Evolutionary conservation across 176 grass and related monocot genomes (phyloP).

Genomic region (barley (Hordeum vulgare)): MorexV3_pseudomolecules_assembly NC_058519.1:585289465-585289964

Average conservation of each 20-base stretch:
- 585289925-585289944: not conserved
- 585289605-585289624: not conserved
- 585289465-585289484: not conserved
- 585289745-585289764: not conserved
- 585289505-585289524: not conserved
- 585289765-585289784: not conserved
- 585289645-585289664: not conserved
- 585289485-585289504: constrained; percentile 6
- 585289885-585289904: not conserved
- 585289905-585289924: not conserved
- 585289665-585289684: not conserved
- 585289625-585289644: not conserved
- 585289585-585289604: not conserved
- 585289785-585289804: no score
- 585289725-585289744: not conserved
- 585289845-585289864: no score
- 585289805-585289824: no score
- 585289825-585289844: no score
- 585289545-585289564: constrained; percentile 18
- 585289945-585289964: constrained; percentile 9
- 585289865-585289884: no score
- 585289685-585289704: no score
- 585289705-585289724: not conserved
- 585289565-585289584: not conserved
- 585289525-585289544: not conserved